Conservation (phyloP, 257 asterid species). For the Penstemon barbatus region DNA sequence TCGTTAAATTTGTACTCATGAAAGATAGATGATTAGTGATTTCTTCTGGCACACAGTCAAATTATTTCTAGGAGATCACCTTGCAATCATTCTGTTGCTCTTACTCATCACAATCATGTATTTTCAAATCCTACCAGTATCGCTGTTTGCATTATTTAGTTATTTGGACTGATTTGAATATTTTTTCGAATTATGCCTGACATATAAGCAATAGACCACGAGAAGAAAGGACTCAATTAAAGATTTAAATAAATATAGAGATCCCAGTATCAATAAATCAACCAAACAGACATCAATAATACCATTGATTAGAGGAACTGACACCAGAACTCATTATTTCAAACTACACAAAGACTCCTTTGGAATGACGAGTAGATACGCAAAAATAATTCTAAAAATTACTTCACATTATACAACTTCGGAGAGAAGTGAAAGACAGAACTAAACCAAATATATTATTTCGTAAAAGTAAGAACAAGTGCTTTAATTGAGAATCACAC, state of each 20-base stretch:
- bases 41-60: conserved; percentile 7
- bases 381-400: background rate
- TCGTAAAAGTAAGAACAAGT: background rate
- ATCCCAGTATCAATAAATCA: conserved; percentile 5
- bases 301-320: background rate
- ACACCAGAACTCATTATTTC: conserved; percentile 2
- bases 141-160: conserved; percentile 7
- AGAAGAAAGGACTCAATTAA: background rate
- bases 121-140: conserved; percentile 16
- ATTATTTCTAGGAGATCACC: background rate
- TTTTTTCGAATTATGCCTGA: conserved; percentile 23
- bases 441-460: background rate
- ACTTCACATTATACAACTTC: background rate
- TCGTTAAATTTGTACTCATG: conserved; percentile 18
- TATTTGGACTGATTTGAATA: background rate
- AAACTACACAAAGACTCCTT: background rate
- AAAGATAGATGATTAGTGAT: background rate
- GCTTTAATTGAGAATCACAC: background rate
- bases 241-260: conserved; percentile 2
- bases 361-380: conserved; percentile 8
- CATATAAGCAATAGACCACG: conserved; percentile 19
- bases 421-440: background rate
- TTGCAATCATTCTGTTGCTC: conserved; percentile 14
- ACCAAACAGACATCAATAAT: conserved; percentile 5
- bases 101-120: background rate